Base-by-base conservation (phyloP, 2,329 filamentous ascomycete genomes). In the Fusarium decemcellulare region DNA sequence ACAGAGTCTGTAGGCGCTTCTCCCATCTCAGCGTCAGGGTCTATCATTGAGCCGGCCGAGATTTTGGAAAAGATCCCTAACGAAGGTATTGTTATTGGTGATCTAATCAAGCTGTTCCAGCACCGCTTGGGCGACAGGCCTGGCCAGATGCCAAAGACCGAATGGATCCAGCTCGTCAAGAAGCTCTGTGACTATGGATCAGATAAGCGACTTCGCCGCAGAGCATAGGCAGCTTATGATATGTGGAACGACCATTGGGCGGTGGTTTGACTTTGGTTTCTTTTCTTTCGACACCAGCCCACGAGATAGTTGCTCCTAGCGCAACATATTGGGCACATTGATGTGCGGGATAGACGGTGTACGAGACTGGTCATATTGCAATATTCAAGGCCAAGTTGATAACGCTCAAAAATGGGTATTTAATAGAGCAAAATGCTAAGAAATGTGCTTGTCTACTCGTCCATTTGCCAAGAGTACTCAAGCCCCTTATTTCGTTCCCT, bases 381-480 rank as follows among this genome's bases (percentile, higher is more conserved):
- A 42, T 27, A 29, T 16, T 27, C 10, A 47, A 55, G 32, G 29
- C 37, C 23, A 42, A 56, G 18, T 54, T 59, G 34, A 57, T 27
- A 61, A 40, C 27, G 58, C 56, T 73, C 56, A 53, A 47, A 71
- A 62, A 55, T 51, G 72, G 72, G 73, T 75, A 74, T 76, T 71
- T 67, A 63, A 65, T 65, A 65, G 58, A 65, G 59, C 61, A 30
- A 40, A 29, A 16, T 57, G 61, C 56, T 27, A 65, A 39, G 14
- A 63, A 61, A 42, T 27, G 30, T 50, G 8, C 40, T 42, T 27
- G 32, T 65, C 78, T 86, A 96, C 80, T 94, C 93, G 82, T 98
- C 96, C 92, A 97, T 96, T 84, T 98, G 93, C 96, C 95, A 99
- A 34, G 92, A 90, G 80, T 98, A 98, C 74, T 95, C 91, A 76